A percentile compares a stretch with the other conserved stretches of the same genome.
Conservation (phyloP, 129 eudicot species). For the Smallanthus sonchifolius region DNA sequence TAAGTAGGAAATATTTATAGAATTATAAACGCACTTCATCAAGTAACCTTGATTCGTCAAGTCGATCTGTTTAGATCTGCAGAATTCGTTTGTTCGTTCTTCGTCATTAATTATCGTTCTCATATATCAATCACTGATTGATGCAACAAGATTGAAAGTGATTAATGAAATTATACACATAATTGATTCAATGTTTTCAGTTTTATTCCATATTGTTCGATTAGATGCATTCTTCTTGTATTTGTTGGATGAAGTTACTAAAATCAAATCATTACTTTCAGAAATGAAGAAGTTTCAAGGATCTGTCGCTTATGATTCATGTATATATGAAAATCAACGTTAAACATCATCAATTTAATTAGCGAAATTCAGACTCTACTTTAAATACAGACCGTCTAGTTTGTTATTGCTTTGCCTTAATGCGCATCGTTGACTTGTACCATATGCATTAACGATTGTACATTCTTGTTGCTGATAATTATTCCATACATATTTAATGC, state of each 20-base stretch:
- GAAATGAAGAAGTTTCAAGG: not conserved
- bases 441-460: constrained; percentile 6
- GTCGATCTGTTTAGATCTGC: not conserved
- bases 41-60: constrained; percentile 11
- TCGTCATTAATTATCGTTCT: not conserved
- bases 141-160: not conserved
- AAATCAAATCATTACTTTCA: not conserved
- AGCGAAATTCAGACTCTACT: not conserved
- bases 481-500: not conserved
- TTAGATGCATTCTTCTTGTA: not conserved
- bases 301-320: not conserved
- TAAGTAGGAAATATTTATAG: constrained; percentile 9
- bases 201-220: not conserved
- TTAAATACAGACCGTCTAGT: not conserved
- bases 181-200: not conserved
- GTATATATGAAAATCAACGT: not conserved
- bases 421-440: constrained; percentile 1
- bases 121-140: not conserved
- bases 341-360: not conserved
- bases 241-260: not conserved
- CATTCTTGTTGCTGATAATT: not conserved
- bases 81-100: constrained; percentile 23
- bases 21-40: constrained; percentile 8
- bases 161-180: not conserved
- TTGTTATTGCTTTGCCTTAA: not conserved